A percentile compares a stretch with the other conserved stretches of the same genome.
These are phyloP conservation scores for Pichia insulana DNA, from an alignment of 805 yeast genomes.

Conservation along the genomic window DNA sequence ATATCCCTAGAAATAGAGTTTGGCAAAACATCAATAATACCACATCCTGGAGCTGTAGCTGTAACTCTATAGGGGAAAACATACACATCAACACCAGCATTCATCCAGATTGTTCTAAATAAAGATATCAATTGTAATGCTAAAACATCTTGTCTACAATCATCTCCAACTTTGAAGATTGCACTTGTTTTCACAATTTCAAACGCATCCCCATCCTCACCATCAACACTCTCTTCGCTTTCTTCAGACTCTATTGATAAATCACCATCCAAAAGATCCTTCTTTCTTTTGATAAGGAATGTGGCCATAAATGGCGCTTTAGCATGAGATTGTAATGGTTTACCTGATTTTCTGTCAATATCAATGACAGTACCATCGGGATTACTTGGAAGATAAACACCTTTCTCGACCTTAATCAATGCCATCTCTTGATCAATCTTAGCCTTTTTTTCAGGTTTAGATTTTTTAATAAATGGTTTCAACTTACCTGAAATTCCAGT, in stretches of 20 bases:
- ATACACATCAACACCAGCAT: constrained; percentile 79
- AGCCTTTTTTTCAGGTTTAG: constrained; percentile 92
- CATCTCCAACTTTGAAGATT: constrained; percentile 98
- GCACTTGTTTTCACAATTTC: constrained; percentile 61
- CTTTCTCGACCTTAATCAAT: constrained; percentile 59
- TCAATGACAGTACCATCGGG: constrained; percentile 94
- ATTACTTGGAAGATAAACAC: constrained; percentile 89
- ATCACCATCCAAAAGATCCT: neutral
- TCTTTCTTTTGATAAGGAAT: constrained; percentile 60
- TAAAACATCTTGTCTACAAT: constrained; percentile 93
- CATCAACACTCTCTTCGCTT: neutral
- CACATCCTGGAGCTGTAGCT: constrained; percentile 99
- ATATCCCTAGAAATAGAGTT: constrained; percentile 93
- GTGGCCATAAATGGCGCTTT: constrained; percentile 98
- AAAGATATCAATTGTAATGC: constrained; percentile 88
- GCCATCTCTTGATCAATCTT: constrained; percentile 96
- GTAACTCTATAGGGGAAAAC: constrained; percentile 93
- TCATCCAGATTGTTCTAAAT: constrained; percentile 84
- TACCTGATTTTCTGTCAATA: constrained; percentile 85
- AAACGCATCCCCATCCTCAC: constrained; percentile 27
- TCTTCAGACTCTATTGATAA: neutral
- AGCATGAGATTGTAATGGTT: constrained; percentile 95
- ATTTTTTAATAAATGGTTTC: constrained; percentile 86
- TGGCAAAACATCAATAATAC: constrained; percentile 96
- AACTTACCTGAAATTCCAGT: constrained; percentile 91